Percentiles rank a stretch among this genome's conserved stretches.
Evolutionary conservation across 441 rosid genomes (phyloP).

Genomic region (Kokia cookei): DNA sequence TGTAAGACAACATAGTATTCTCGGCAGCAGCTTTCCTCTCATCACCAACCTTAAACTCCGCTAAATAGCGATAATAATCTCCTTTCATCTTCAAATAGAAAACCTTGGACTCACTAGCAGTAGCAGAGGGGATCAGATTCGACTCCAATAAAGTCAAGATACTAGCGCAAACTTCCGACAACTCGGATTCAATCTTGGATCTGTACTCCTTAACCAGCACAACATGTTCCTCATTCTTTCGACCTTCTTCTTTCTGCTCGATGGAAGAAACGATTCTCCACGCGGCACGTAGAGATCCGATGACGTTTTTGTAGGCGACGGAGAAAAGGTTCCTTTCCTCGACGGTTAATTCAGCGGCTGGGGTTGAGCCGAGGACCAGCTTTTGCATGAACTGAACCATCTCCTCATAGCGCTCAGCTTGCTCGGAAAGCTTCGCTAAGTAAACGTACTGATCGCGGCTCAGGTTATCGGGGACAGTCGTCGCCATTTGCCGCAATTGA

Average conservation of each 20-base stretch:
- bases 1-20: conserved; percentile 80
- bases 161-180: conserved; percentile 68
- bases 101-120: conserved; percentile 73
- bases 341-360: conserved; percentile 68
- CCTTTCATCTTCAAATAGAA: conserved; percentile 94
- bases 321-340: conserved; percentile 91
- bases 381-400: conserved; percentile 86
- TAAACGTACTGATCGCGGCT: conserved; percentile 77
- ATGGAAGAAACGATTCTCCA: conserved; percentile 88
- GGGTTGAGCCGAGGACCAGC: conserved; percentile 62
- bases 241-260: conserved; percentile 82
- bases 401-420: conserved; percentile 86
- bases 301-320: conserved; percentile 88
- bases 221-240: conserved; percentile 87
- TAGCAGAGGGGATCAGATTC: conserved; percentile 76
- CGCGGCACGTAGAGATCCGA: conserved; percentile 88
- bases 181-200: conserved; percentile 78
- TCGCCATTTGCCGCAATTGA: conserved; percentile 22
- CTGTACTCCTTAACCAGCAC: conserved; percentile 81
- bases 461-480: conserved; percentile 49
- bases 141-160: conserved; percentile 58
- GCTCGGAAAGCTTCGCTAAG: conserved; percentile 81
- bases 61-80: conserved; percentile 76
- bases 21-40: conserved; percentile 83
- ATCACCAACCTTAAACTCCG: conserved; percentile 77